Evolutionary conservation across 495 filamentous ascomycete species (phyloP).

Genomic region (Aspergillus saccharolyticus): DNA sequence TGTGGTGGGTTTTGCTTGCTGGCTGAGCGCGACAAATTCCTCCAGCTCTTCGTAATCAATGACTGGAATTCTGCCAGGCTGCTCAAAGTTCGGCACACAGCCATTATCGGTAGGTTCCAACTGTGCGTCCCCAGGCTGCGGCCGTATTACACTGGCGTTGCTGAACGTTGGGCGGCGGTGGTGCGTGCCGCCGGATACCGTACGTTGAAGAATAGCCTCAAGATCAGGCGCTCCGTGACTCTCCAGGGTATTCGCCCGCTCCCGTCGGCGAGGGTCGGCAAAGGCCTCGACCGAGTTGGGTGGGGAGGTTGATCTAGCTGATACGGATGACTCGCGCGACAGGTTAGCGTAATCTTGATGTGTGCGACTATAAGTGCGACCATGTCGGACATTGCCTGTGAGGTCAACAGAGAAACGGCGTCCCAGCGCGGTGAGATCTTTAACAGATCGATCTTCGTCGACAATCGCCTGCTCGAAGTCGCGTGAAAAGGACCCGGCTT

Average conservation of each 20-base stretch:
- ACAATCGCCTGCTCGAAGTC: slow-evolving; percentile 78
- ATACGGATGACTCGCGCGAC: slow-evolving; percentile 51
- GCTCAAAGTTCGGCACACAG: slow-evolving; percentile 64
- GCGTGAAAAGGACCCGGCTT: slow-evolving; percentile 49
- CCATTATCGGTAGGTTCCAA: slow-evolving; percentile 66
- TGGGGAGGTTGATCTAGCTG: slow-evolving; percentile 71
- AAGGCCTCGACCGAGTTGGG: slow-evolving; percentile 98
- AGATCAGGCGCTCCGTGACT: slow-evolving; percentile 54
- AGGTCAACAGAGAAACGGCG: slow-evolving; percentile 40
- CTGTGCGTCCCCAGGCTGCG: slow-evolving; percentile 41
- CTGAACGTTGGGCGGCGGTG: slow-evolving; percentile 56
- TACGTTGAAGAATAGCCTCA: slow-evolving; percentile 62
- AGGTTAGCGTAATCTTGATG: slow-evolving; percentile 40
- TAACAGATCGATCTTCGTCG: slow-evolving; percentile 65
- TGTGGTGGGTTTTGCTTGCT: slow-evolving; percentile 33
- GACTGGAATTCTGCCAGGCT: slow-evolving; percentile 49
- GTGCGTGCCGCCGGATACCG: slow-evolving; percentile 64
- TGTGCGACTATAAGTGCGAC: slow-evolving; percentile 35
- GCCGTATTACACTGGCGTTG: slow-evolving; percentile 49
- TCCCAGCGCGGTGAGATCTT: slow-evolving; percentile 38
- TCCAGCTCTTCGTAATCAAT: slow-evolving; percentile 90
- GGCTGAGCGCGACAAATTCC: slow-evolving; percentile 68
- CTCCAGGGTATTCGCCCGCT: slow-evolving; percentile 59
- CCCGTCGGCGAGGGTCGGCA: slow-evolving; percentile 67
- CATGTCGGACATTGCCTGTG: slow-evolving; percentile 31